phyloP scores from a whole-genome alignment of 805 yeast genomes.

The Kodamaea sagamina region DNA sequence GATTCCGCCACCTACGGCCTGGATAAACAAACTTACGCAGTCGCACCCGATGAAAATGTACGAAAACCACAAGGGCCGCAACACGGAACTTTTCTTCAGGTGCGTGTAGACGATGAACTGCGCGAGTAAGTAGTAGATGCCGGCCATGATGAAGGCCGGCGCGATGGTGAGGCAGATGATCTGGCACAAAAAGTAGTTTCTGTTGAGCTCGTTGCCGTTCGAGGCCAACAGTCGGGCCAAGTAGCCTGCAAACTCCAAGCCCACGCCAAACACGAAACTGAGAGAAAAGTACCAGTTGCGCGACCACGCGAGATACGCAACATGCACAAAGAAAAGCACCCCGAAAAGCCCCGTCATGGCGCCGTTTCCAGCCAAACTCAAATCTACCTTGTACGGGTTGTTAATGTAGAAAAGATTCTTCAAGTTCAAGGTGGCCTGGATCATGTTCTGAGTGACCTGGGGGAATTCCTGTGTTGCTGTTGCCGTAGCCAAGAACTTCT shows the following conservation, averaged over 20 bases:
- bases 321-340: slow-evolving; percentile 12
- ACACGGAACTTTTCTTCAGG: background rate
- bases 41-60: slow-evolving; percentile 18
- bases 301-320: slow-evolving; percentile 17
- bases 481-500: slow-evolving; percentile 39
- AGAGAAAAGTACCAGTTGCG: slow-evolving; percentile 22
- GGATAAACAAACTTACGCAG: slow-evolving; percentile 18
- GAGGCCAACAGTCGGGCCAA: slow-evolving; percentile 11
- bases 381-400: slow-evolving; percentile 18
- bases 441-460: slow-evolving; percentile 33
- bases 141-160: slow-evolving; percentile 19
- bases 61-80: slow-evolving; percentile 16
- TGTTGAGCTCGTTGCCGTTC: slow-evolving; percentile 1
- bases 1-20: slow-evolving; percentile 24
- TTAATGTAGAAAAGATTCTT: slow-evolving; percentile 29
- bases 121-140: slow-evolving; percentile 16
- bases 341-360: slow-evolving; percentile 17
- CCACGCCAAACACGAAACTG: slow-evolving; percentile 11
- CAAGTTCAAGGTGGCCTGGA: slow-evolving; percentile 35
- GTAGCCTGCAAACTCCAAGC: slow-evolving; percentile 16
- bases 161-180: slow-evolving; percentile 15
- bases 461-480: slow-evolving; percentile 29
- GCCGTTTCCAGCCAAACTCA: slow-evolving; percentile 18
- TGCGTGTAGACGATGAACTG: slow-evolving; percentile 14
- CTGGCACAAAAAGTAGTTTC: slow-evolving; percentile 13